Conservation (phyloP, 1,139 yeast species). For the Sugiyamaella xylanicola region DNA sequence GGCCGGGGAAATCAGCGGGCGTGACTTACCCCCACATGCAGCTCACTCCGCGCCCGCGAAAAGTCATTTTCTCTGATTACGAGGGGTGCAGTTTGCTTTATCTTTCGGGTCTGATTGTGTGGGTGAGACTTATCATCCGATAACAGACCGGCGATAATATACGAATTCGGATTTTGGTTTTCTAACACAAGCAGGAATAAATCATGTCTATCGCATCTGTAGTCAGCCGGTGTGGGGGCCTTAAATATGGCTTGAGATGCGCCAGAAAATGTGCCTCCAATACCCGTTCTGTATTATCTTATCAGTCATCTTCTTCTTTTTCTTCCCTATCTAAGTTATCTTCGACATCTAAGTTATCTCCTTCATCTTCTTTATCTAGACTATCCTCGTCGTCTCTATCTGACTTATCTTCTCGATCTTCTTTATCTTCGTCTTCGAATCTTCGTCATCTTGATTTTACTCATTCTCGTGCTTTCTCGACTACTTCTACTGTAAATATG, state of each 20-base stretch:
- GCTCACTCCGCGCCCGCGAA: not conserved
- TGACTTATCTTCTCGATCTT: not conserved
- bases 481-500: slow-evolving; percentile 20
- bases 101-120: not conserved
- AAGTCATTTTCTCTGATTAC: not conserved
- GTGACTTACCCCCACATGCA: not conserved
- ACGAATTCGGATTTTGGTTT: not conserved
- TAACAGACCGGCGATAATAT: not conserved
- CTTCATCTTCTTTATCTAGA: not conserved
- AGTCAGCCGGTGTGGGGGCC: slow-evolving; percentile 1
- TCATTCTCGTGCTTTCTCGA: slow-evolving; percentile 11
- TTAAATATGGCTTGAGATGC: not conserved
- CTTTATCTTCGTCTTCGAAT: not conserved
- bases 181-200: not conserved
- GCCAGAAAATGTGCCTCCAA: too few relatives aligned
- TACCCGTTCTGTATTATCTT: too few relatives aligned
- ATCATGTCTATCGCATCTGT: slow-evolving; percentile 8
- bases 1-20: not conserved
- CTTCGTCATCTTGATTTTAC: too few relatives aligned
- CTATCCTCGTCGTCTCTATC: too few relatives aligned
- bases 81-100: not conserved
- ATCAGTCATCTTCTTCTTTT: too few relatives aligned
- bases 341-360: too few relatives aligned
- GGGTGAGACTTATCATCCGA: not conserved
- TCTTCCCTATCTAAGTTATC: too few relatives aligned